Percentiles rank a stretch among this genome's conserved stretches.
Conservation (phyloP, 768 basidiomycete genomes). For the Lactarius quietus region DNA sequence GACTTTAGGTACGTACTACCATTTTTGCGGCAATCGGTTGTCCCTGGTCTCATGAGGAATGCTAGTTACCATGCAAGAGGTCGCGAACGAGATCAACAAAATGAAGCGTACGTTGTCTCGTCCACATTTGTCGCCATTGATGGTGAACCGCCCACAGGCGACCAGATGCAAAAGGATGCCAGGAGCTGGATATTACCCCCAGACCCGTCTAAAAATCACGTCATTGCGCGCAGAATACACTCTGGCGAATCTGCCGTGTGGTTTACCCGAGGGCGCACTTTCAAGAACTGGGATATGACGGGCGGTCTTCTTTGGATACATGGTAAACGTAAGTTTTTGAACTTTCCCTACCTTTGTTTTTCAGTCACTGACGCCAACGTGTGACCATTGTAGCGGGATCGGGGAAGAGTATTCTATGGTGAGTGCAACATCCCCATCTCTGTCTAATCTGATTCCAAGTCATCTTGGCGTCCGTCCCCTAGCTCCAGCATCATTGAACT, state of each 20-base stretch:
- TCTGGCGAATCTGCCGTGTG: not conserved
- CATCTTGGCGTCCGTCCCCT: not conserved
- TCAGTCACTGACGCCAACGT: not conserved
- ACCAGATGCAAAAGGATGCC: not conserved
- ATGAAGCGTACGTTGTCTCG: conserved; percentile 2
- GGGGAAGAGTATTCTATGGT: not conserved
- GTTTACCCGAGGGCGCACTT: not conserved
- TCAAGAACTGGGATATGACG: not conserved
- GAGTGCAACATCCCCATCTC: not conserved
- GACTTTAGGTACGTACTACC: not conserved
- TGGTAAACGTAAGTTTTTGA: conserved; percentile 14
- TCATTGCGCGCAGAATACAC: not conserved
- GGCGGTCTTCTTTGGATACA: conserved; percentile 10
- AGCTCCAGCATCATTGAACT: conserved; percentile 12
- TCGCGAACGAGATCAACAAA: not conserved
- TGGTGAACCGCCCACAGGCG: not conserved
- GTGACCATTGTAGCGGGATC: not conserved
- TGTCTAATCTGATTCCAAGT: no score
- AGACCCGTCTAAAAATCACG: not conserved
- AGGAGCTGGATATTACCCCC: not conserved
- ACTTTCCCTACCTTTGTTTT: not conserved
- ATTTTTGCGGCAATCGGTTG: not conserved
- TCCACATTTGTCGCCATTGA: not conserved
- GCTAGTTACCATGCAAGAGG: conserved; percentile 7
- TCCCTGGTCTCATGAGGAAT: not conserved